Percentiles rank a stretch among this genome's conserved stretches.
Evolutionary conservation across 106 monocot genomes (phyloP).

Genomic region (Dactylorhiza incarnata): DNA sequence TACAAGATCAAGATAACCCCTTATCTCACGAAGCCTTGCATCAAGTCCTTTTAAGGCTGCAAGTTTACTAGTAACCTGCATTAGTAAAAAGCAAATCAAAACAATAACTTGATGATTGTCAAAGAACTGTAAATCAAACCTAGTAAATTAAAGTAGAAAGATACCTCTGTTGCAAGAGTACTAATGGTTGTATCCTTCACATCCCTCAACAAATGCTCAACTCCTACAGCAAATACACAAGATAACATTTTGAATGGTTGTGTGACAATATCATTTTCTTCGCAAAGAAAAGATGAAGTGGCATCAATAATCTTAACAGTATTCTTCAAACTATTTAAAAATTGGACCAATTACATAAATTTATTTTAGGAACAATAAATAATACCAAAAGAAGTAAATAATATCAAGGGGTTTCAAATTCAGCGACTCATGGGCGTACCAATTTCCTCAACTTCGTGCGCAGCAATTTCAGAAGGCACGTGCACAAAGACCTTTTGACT

Average conservation of each 20-base stretch:
- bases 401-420: neutral
- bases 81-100: slow-evolving; percentile 3
- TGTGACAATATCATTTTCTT: neutral
- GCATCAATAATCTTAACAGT: neutral
- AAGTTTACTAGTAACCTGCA: slow-evolving; percentile 80
- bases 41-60: slow-evolving; percentile 94
- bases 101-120: neutral
- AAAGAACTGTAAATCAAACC: neutral
- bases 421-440: slow-evolving; percentile 32
- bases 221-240: slow-evolving; percentile 37
- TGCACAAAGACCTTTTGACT: slow-evolving; percentile 97
- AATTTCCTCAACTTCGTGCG: slow-evolving; percentile 99
- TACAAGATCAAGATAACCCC: slow-evolving; percentile 78
- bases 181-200: slow-evolving; percentile 98
- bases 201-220: slow-evolving; percentile 95
- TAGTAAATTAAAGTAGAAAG: neutral
- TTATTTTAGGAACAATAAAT: neutral
- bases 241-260: neutral
- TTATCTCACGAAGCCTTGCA: slow-evolving; percentile 86
- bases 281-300: neutral
- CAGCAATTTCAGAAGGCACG: slow-evolving; percentile 98
- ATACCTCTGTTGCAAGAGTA: slow-evolving; percentile 97
- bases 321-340: neutral
- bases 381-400: neutral
- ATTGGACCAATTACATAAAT: neutral